A percentile compares a stretch with the other conserved stretches of the same genome.
Evolutionary conservation across 108 stramenopile species (phyloP).

Genomic region (Skeletonema menzelii): DNA sequence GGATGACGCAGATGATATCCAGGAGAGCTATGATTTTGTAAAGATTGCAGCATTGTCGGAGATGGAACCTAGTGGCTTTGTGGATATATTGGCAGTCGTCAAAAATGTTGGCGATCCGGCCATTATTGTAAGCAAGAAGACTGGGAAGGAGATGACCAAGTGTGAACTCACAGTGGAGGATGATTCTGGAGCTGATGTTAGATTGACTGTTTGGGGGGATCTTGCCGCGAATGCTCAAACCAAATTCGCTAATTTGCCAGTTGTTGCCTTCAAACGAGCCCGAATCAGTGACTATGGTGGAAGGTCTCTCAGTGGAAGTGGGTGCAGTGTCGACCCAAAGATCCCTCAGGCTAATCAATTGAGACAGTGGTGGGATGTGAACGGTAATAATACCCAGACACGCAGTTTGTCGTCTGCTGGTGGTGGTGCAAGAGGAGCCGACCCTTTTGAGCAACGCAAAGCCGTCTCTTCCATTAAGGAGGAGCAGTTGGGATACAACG

Average conservation of each 20-base stretch:
- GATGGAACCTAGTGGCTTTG: slow-evolving; percentile 52
- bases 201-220: slow-evolving; percentile 89
- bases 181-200: slow-evolving; percentile 88
- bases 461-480: slow-evolving; percentile 76
- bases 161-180: slow-evolving; percentile 89
- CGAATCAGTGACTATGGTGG: slow-evolving; percentile 91
- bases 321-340: slow-evolving; percentile 48
- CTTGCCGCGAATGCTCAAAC: slow-evolving; percentile 51
- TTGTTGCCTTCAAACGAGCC: slow-evolving; percentile 87
- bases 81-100: slow-evolving; percentile 92
- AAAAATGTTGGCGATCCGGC: slow-evolving; percentile 66
- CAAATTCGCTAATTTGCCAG: slow-evolving; percentile 58
- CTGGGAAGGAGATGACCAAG: slow-evolving; percentile 86
- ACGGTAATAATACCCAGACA: slow-evolving; percentile 48
- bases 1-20: slow-evolving; percentile 69
- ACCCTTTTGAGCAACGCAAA: slow-evolving; percentile 74
- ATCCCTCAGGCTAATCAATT: slow-evolving; percentile 63
- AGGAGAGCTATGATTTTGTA: slow-evolving; percentile 65
- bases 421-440: slow-evolving; percentile 62
- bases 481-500: slow-evolving; percentile 83
- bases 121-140: slow-evolving; percentile 76
- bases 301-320: slow-evolving; percentile 58
- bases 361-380: slow-evolving; percentile 65
- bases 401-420: slow-evolving; percentile 67
- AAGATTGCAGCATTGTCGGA: slow-evolving; percentile 78